Evolutionary conservation across 441 rosid genomes (phyloP).

Genomic region (Croton laevigatus): DNA sequence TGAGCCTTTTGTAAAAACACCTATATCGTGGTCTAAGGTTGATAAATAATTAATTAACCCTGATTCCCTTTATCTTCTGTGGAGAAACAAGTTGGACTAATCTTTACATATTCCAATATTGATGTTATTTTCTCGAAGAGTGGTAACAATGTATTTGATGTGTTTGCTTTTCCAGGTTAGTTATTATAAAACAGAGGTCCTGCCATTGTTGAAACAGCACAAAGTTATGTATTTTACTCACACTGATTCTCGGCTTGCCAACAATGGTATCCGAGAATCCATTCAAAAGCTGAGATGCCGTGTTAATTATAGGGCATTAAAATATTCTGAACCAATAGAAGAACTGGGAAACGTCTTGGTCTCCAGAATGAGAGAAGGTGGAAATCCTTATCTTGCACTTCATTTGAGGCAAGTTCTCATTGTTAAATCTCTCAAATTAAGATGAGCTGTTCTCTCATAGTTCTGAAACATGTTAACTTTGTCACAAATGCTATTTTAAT

Average conservation of each 20-base stretch:
- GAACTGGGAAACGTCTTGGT: constrained; percentile 75
- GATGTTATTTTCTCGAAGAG: constrained; percentile 9
- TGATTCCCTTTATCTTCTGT: not conserved
- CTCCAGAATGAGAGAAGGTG: constrained; percentile 65
- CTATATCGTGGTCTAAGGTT: constrained; percentile 93
- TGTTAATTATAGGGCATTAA: constrained; percentile 75
- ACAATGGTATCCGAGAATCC: constrained; percentile 58
- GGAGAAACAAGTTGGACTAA: not conserved
- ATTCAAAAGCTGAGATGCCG: constrained; percentile 85
- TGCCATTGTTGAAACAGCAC: constrained; percentile 73
- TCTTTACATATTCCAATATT: not conserved
- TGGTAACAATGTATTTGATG: constrained; percentile 4
- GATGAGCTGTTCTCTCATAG: not conserved
- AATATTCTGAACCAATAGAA: constrained; percentile 72
- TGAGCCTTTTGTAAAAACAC: constrained; percentile 70
- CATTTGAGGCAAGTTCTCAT: constrained; percentile 68
- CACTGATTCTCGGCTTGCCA: constrained; percentile 88
- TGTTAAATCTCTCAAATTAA: not conserved
- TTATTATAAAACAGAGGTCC: constrained; percentile 72
- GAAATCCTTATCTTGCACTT: constrained; percentile 77
- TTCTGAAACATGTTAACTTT: not conserved
- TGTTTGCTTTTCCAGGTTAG: constrained; percentile 46
- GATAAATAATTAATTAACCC: constrained; percentile 12
- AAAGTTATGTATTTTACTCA: constrained; percentile 78
- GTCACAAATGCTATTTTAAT: not conserved